These are phyloP conservation scores for Thalassiosira ordinaria DNA, from an alignment of 352 stramenopile species.

Conservation along the genomic window DNA sequence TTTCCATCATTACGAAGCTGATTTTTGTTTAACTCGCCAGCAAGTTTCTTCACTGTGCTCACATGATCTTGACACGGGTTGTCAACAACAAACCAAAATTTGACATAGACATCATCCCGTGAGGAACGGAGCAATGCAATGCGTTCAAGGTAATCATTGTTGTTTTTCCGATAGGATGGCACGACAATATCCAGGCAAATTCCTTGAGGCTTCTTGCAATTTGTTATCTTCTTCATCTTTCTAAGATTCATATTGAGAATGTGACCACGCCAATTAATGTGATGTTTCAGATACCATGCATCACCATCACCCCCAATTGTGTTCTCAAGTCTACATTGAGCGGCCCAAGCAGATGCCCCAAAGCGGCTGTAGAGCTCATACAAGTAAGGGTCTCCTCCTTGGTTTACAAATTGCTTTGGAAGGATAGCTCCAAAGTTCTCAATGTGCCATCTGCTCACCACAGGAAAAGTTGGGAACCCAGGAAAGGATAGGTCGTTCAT, in stretches of 20 bases:
- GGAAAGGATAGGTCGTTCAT: too few relatives aligned
- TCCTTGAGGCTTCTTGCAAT: neutral
- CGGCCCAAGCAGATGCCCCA: too few relatives aligned
- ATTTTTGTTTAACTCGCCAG: conserved; percentile 25
- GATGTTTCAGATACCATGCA: too few relatives aligned
- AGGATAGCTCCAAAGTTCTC: too few relatives aligned
- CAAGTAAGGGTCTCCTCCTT: too few relatives aligned
- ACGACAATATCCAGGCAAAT: conserved; percentile 56
- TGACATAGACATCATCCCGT: conserved; percentile 19
- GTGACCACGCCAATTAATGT: conserved; percentile 50
- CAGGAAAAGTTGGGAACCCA: too few relatives aligned
- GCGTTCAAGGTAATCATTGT: conserved; percentile 29
- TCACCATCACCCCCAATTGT: too few relatives aligned
- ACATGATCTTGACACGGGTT: conserved; percentile 43
- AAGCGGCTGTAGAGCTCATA: too few relatives aligned
- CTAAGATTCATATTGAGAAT: conserved; percentile 42
- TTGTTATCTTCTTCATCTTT: conserved; percentile 17
- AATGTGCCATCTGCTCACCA: too few relatives aligned
- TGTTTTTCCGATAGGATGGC: conserved; percentile 49
- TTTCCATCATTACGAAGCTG: conserved; percentile 31
- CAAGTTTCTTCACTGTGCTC: conserved; percentile 25
- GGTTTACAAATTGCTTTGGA: too few relatives aligned
- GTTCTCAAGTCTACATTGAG: too few relatives aligned
- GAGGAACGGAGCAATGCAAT: conserved; percentile 32
- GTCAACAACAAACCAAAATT: conserved; percentile 64